A percentile compares a stretch with the other conserved stretches of the same genome.
These are phyloP conservation scores for Cyamopsis tetragonoloba DNA, from an alignment of 306 rosid genomes.

Conservation along the genomic window DNA sequence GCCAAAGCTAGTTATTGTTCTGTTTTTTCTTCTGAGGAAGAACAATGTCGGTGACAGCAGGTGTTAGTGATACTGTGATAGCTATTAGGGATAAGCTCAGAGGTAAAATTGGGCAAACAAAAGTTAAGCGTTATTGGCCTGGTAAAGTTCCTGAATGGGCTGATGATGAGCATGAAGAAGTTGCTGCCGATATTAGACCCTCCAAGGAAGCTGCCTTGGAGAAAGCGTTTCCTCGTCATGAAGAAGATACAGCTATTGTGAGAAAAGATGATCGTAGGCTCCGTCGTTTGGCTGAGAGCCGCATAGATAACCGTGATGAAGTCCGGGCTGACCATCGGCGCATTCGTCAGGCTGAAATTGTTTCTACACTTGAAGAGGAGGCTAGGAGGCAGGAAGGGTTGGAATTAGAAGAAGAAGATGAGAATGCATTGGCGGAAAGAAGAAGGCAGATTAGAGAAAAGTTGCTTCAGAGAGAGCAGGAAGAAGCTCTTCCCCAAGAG, in stretches of 20 bases:
- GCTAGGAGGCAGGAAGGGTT: constrained; percentile 80
- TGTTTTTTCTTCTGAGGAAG: constrained; percentile 3
- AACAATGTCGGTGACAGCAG: constrained; percentile 92
- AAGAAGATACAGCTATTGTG: constrained; percentile 45
- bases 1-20: not conserved
- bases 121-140: constrained; percentile 91
- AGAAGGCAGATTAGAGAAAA: constrained; percentile 69
- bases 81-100: constrained; percentile 86
- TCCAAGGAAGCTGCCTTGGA: constrained; percentile 60
- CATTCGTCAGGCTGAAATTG: constrained; percentile 88
- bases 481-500: constrained; percentile 67
- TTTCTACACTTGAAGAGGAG: constrained; percentile 87
- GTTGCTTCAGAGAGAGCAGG: constrained; percentile 79
- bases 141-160: constrained; percentile 98
- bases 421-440: constrained; percentile 71
- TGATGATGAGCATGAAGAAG: constrained; percentile 70
- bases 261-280: constrained; percentile 79
- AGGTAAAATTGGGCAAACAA: constrained; percentile 94
- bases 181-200: constrained; percentile 45
- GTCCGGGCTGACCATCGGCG: constrained; percentile 90
- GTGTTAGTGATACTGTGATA: constrained; percentile 85
- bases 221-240: constrained; percentile 62
- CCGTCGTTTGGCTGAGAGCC: constrained; percentile 72
- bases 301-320: constrained; percentile 84
- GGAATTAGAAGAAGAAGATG: constrained; percentile 80